A percentile compares a stretch with the other conserved stretches of the same genome.
Conservation (phyloP, 2,329 filamentous ascomycete genomes). For the Epichloe uncinata region DNA sequence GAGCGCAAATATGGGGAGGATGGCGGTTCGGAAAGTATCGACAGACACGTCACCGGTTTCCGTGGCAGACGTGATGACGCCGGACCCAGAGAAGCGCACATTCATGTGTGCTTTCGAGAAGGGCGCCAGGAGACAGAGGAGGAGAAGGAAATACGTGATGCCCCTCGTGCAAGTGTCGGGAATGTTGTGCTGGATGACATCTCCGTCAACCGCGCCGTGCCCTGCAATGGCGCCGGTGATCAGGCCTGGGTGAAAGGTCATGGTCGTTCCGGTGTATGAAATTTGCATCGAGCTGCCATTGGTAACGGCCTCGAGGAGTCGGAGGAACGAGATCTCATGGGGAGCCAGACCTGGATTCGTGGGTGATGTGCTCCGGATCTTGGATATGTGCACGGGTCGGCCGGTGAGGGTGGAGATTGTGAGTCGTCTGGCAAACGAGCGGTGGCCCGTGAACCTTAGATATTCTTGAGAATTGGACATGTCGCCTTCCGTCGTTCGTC, state of each 20-base stretch:
- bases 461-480: slow-evolving; percentile 36
- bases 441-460: slow-evolving; percentile 72
- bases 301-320: slow-evolving; percentile 84
- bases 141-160: slow-evolving; percentile 87
- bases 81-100: slow-evolving; percentile 76
- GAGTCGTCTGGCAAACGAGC: slow-evolving; percentile 69
- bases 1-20: slow-evolving; percentile 80
- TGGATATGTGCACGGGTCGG: slow-evolving; percentile 77
- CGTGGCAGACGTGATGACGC: slow-evolving; percentile 83
- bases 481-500: neutral
- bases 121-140: slow-evolving; percentile 72
- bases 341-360: slow-evolving; percentile 80
- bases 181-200: slow-evolving; percentile 70
- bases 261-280: slow-evolving; percentile 86
- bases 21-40: slow-evolving; percentile 85
- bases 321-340: slow-evolving; percentile 90
- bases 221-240: slow-evolving; percentile 77
- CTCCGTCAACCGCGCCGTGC: slow-evolving; percentile 55
- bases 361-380: slow-evolving; percentile 78
- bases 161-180: slow-evolving; percentile 67
- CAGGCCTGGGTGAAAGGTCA: slow-evolving; percentile 83
- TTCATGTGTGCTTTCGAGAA: slow-evolving; percentile 90
- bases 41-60: slow-evolving; percentile 76
- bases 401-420: slow-evolving; percentile 86
- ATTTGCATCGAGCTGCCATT: slow-evolving; percentile 94